Conservation (phyloP, 2,329 filamentous ascomycete genomes). For the Ophioceras dolichostomum region DNA sequence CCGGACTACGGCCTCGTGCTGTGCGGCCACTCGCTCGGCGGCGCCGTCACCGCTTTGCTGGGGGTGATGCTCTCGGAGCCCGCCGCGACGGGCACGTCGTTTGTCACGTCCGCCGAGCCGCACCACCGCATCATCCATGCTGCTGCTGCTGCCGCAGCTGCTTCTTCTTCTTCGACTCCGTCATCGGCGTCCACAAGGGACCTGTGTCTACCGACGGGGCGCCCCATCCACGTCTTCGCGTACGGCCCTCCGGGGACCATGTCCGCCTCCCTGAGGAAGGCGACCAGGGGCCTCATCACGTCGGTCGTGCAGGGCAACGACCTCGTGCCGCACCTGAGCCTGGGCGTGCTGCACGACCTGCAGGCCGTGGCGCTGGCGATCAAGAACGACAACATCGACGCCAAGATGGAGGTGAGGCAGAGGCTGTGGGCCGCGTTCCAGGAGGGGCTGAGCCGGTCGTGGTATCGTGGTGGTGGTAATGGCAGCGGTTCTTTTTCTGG, state of each 20-base stretch:
- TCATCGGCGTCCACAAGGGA: slow-evolving; percentile 11
- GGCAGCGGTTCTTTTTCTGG: background rate
- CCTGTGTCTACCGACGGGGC: slow-evolving; percentile 45
- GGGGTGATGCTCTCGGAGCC: slow-evolving; percentile 61
- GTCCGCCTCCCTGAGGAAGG: slow-evolving; percentile 55
- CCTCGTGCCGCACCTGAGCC: slow-evolving; percentile 59
- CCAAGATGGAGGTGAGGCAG: slow-evolving; percentile 53
- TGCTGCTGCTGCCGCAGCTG: background rate
- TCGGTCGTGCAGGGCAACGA: slow-evolving; percentile 63
- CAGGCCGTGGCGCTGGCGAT: slow-evolving; percentile 61
- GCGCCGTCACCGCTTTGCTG: slow-evolving; percentile 56
- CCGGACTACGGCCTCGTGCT: slow-evolving; percentile 58
- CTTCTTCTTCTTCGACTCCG: slow-evolving; percentile 11
- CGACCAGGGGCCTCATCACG: slow-evolving; percentile 63
- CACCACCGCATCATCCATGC: slow-evolving; percentile 26
- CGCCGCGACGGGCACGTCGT: slow-evolving; percentile 38
- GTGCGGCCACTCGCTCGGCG: slow-evolving; percentile 58
- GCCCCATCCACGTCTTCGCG: slow-evolving; percentile 68
- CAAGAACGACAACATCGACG: slow-evolving; percentile 56
- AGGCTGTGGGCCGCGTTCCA: slow-evolving; percentile 55
- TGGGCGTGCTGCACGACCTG: slow-evolving; percentile 64
- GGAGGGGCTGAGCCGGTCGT: slow-evolving; percentile 47
- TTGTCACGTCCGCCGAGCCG: slow-evolving; percentile 45
- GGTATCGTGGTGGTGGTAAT: slow-evolving; percentile 25
- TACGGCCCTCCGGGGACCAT: slow-evolving; percentile 66